A percentile compares a stretch with the other conserved stretches of the same genome.
phyloP scores from a whole-genome alignment of 805 yeast species.

The Lachancea nothofagi region DNA sequence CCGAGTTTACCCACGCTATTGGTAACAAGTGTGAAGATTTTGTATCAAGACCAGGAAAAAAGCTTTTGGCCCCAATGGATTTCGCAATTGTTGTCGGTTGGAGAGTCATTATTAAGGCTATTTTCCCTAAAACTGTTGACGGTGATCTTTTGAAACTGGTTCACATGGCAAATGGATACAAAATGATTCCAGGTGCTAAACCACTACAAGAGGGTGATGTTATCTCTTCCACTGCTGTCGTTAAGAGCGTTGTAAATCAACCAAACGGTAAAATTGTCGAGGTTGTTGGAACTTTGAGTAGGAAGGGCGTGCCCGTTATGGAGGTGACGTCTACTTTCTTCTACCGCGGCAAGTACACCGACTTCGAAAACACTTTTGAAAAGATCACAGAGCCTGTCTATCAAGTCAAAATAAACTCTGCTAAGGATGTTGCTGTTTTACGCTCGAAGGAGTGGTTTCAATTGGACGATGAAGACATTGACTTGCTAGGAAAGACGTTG shows the following conservation, averaged over 20 bases:
- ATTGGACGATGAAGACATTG: conserved; percentile 59
- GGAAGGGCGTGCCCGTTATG: conserved; percentile 76
- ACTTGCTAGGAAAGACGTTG: conserved; percentile 70
- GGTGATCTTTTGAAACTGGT: conserved; percentile 93
- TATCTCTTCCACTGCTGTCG: conserved; percentile 75
- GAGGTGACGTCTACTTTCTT: conserved; percentile 93
- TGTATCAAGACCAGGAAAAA: conserved; percentile 79
- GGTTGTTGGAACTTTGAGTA: conserved; percentile 81
- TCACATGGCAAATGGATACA: conserved; percentile 91
- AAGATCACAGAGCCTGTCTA: conserved; percentile 82
- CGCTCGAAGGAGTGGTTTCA: conserved; percentile 98
- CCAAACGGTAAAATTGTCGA: conserved; percentile 93
- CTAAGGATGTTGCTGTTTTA: conserved; percentile 89
- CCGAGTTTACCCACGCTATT: conserved; percentile 93
- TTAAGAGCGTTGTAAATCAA: conserved; percentile 84
- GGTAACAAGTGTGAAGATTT: conserved; percentile 97
- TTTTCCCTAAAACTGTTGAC: conserved; percentile 93
- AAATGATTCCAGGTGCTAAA: conserved; percentile 84
- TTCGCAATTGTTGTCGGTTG: conserved; percentile 97
- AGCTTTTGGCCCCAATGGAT: conserved; percentile 95
- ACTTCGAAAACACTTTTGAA: conserved; percentile 88
- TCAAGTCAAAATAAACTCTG: conserved; percentile 62
- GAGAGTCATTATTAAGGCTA: conserved; percentile 97
- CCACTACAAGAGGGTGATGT: conserved; percentile 86
- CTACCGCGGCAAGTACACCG: conserved; percentile 88